A percentile compares a stretch with the other conserved stretches of the same genome.
phyloP scores from a whole-genome alignment of 805 yeast genomes.

The Ogataea corticis region DNA sequence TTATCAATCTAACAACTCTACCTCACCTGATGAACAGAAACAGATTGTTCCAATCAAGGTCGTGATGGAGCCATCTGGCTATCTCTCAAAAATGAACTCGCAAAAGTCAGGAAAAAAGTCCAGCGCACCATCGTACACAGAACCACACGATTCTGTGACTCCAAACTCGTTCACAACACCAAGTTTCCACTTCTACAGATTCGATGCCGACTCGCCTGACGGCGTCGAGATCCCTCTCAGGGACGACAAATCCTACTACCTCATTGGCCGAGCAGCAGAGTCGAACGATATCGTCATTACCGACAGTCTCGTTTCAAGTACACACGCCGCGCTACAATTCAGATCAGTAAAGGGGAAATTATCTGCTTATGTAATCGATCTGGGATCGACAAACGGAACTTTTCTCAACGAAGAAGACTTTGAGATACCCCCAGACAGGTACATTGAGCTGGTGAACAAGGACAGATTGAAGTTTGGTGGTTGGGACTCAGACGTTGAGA shows the following conservation, averaged over 20 bases:
- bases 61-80: slow-evolving; percentile 24
- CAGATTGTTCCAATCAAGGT: slow-evolving; percentile 17
- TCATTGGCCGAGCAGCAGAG: slow-evolving; percentile 27
- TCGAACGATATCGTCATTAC: slow-evolving; percentile 22
- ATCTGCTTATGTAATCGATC: slow-evolving; percentile 28
- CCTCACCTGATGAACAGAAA: neutral
- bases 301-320: slow-evolving; percentile 25
- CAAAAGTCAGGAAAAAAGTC: neutral
- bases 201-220: slow-evolving; percentile 12
- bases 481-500: slow-evolving; percentile 24
- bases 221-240: slow-evolving; percentile 21
- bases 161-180: slow-evolving; percentile 16
- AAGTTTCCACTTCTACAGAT: slow-evolving; percentile 20
- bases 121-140: slow-evolving; percentile 10
- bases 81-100: slow-evolving; percentile 10
- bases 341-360: slow-evolving; percentile 9
- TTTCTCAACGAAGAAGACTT: slow-evolving; percentile 27
- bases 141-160: slow-evolving; percentile 22
- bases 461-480: slow-evolving; percentile 32
- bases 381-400: slow-evolving; percentile 33
- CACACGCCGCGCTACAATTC: slow-evolving; percentile 35
- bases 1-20: no score
- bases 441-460: slow-evolving; percentile 26
- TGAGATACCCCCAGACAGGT: slow-evolving; percentile 28
- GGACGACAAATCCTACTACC: slow-evolving; percentile 27